Conservation (phyloP, 1,284 basidiomycete species). For the Naganishia sp. region DNA sequence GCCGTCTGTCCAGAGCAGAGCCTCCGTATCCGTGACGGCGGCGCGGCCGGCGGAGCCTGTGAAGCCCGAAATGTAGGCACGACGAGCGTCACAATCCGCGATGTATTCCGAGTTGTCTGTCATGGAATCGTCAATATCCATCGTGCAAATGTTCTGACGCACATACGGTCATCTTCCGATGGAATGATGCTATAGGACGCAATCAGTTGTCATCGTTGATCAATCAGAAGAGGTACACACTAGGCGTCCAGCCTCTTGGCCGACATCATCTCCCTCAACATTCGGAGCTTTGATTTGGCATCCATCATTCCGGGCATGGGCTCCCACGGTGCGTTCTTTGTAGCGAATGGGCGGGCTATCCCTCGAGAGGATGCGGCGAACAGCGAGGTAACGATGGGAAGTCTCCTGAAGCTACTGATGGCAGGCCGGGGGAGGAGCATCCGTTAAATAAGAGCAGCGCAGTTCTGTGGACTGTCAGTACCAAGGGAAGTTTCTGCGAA, state of each 20-base stretch:
- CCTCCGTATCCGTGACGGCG: conserved; percentile 70
- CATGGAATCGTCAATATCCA: conserved; percentile 8
- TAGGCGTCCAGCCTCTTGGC: conserved; percentile 66
- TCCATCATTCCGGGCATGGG: conserved; percentile 21
- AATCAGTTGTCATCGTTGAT: neutral
- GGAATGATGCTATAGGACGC: conserved; percentile 62
- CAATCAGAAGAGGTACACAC: conserved; percentile 39
- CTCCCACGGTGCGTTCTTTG: conserved; percentile 11
- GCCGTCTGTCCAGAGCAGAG: conserved; percentile 73
- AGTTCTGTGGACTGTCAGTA: too few relatives aligned
- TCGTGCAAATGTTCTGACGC: neutral
- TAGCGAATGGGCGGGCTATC: too few relatives aligned
- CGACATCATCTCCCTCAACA: conserved; percentile 68
- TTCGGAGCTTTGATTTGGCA: conserved; percentile 52
- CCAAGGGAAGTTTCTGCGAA: too few relatives aligned
- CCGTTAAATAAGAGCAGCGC: too few relatives aligned
- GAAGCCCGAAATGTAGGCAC: conserved; percentile 88
- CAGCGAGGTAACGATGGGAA: too few relatives aligned
- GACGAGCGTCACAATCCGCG: conserved; percentile 76
- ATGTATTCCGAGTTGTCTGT: conserved; percentile 88
- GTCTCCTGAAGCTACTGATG: too few relatives aligned
- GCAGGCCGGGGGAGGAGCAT: too few relatives aligned
- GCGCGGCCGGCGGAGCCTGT: conserved; percentile 89
- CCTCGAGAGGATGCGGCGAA: too few relatives aligned
- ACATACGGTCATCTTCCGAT: conserved; percentile 83